Evolutionary conservation across 352 stramenopile genomes (phyloP).

Genomic region (Saprolegnia parasitica): DNA sequence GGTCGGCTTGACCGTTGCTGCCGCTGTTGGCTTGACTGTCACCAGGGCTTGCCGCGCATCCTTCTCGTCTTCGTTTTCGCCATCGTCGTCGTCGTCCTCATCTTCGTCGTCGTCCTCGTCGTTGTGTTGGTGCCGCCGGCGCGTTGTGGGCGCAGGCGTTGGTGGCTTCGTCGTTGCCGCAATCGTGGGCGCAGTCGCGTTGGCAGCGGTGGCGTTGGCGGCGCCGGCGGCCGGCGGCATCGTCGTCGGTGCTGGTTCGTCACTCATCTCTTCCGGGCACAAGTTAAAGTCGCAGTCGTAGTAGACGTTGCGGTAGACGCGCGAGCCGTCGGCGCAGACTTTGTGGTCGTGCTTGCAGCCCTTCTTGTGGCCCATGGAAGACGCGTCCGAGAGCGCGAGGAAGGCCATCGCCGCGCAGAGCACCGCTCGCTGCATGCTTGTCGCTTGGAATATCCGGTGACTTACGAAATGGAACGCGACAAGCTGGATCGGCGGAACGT

Average conservation of each 20-base stretch:
- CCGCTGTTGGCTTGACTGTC: background rate
- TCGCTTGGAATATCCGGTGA: background rate
- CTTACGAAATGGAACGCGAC: slow-evolving; percentile 2
- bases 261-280: slow-evolving; percentile 20
- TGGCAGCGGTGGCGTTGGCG: background rate
- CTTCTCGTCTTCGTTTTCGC: background rate
- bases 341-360: slow-evolving; percentile 8
- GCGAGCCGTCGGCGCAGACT: slow-evolving; percentile 16
- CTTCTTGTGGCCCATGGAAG: background rate
- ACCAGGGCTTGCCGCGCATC: too few species aligned
- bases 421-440: background rate
- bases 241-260: background rate
- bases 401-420: background rate
- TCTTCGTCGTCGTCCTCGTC: background rate
- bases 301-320: slow-evolving; percentile 24
- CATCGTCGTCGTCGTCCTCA: background rate
- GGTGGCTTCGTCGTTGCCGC: background rate
- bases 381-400: slow-evolving; percentile 1
- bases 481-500: slow-evolving; percentile 1
- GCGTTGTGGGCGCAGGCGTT: background rate
- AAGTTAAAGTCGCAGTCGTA: slow-evolving; percentile 23
- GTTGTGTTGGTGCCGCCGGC: background rate
- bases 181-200: background rate
- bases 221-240: background rate
- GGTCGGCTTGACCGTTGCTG: background rate